phyloP scores from a whole-genome alignment of 192 early-diverging fungal genomes.

The Chytriomyces sp. region DNA sequence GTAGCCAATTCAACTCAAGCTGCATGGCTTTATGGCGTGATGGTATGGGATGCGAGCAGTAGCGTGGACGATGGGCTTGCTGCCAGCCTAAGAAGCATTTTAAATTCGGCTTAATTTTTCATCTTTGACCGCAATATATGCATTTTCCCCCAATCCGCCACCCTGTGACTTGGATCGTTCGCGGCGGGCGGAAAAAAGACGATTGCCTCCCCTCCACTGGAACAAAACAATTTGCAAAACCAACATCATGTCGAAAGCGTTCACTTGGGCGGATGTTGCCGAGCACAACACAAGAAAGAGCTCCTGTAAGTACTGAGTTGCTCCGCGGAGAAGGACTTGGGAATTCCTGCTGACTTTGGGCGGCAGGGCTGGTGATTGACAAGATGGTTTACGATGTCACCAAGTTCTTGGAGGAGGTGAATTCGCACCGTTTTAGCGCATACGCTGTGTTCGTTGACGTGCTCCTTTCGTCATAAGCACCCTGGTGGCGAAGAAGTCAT shows the following conservation, averaged over 20 bases:
- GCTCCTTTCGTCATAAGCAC: constrained; percentile 59
- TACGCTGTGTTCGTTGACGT: constrained; percentile 1
- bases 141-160: too few relatives aligned
- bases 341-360: not conserved
- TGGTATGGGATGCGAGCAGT: constrained; percentile 68
- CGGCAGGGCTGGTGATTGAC: constrained; percentile 51
- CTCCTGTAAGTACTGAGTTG: constrained; percentile 56
- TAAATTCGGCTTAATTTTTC: too few relatives aligned
- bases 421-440: not conserved
- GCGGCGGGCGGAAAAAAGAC: too few relatives aligned
- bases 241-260: constrained; percentile 30
- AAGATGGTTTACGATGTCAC: constrained; percentile 56
- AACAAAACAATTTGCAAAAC: too few relatives aligned
- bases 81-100: not conserved
- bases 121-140: too few relatives aligned
- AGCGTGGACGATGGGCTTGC: not conserved
- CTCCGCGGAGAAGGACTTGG: not conserved
- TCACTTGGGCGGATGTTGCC: constrained; percentile 62
- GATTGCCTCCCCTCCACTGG: too few relatives aligned
- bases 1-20: constrained; percentile 44
- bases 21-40: constrained; percentile 66
- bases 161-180: too few relatives aligned
- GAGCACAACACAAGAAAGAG: constrained; percentile 72
- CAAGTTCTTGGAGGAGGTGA: constrained; percentile 55
- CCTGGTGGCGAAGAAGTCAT: constrained; percentile 98